These are phyloP conservation scores for Mycena citricolor DNA, from an alignment of 1,284 basidiomycete species.

Conservation along the genomic window DNA sequence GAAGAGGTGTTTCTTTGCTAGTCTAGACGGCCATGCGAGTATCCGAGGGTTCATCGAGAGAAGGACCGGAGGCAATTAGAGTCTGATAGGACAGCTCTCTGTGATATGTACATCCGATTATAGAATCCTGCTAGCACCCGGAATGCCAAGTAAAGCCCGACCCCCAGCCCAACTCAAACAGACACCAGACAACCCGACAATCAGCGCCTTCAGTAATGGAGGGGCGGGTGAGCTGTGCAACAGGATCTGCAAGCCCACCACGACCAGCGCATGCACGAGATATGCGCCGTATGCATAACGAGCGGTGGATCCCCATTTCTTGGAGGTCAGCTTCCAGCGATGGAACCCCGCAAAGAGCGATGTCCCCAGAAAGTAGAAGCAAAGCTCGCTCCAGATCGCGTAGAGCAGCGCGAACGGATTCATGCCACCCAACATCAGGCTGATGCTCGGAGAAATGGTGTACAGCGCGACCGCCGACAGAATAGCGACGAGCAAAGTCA, in stretches of 20 bases:
- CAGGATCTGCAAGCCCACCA: constrained; percentile 14
- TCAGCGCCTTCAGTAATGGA: constrained; percentile 7
- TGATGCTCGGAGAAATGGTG: too few relatives aligned
- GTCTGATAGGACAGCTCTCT: too few relatives aligned
- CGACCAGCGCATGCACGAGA: constrained; percentile 12
- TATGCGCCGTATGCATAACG: constrained; percentile 19
- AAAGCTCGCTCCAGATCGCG: constrained; percentile 17
- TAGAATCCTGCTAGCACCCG: constrained; percentile 11
- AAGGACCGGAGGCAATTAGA: constrained; percentile 44
- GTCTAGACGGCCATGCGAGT: constrained; percentile 74
- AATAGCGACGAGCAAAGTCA: constrained; percentile 11
- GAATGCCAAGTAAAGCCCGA: constrained; percentile 11
- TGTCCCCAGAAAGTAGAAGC: constrained; percentile 19
- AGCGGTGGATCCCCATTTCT: constrained; percentile 12
- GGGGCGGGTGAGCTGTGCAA: constrained; percentile 1
- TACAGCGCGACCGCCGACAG: too few relatives aligned
- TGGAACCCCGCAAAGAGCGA: constrained; percentile 17
- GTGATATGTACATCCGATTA: too few relatives aligned
- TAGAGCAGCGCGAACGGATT: constrained; percentile 9
- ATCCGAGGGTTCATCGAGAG: constrained; percentile 81
- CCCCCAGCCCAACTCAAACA: constrained; percentile 10
- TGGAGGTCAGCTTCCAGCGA: constrained; percentile 7
- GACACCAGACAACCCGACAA: constrained; percentile 11
- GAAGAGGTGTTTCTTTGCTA: constrained; percentile 83
- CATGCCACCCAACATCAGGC: too few relatives aligned